Evolutionary conservation across 768 basidiomycete genomes (phyloP).

Genomic region (Suillus weaverae): DNA sequence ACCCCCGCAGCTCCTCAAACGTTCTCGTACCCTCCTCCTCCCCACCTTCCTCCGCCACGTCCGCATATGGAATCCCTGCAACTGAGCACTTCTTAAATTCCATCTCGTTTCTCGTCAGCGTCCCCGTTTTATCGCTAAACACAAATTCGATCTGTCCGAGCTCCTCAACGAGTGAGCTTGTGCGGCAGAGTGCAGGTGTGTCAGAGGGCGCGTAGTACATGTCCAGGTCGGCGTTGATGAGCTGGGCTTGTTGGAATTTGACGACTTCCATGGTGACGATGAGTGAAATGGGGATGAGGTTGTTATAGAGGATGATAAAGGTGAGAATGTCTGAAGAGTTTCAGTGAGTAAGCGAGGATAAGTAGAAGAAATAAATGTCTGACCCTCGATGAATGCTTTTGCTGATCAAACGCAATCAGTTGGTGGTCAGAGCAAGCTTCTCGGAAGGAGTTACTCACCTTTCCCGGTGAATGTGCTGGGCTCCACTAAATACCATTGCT

Average conservation of each 20-base stretch:
- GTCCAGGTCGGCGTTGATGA: slow-evolving; percentile 97
- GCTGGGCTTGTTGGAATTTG: slow-evolving; percentile 95
- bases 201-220: slow-evolving; percentile 97
- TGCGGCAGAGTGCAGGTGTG: slow-evolving; percentile 96
- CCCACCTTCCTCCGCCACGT: slow-evolving; percentile 86
- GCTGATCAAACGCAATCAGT: slow-evolving; percentile 41
- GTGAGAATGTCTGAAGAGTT: slow-evolving; percentile 80
- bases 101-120: slow-evolving; percentile 97
- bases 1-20: slow-evolving; percentile 67
- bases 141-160: slow-evolving; percentile 97
- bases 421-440: slow-evolving; percentile 3
- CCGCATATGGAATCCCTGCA: slow-evolving; percentile 87
- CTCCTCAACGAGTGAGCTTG: slow-evolving; percentile 96
- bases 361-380: slow-evolving; percentile 6
- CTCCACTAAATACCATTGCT: slow-evolving; percentile 90
- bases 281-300: slow-evolving; percentile 97
- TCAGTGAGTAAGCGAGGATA: slow-evolving; percentile 14
- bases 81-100: slow-evolving; percentile 91
- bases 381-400: slow-evolving; percentile 83
- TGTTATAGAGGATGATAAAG: slow-evolving; percentile 98
- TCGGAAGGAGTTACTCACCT: slow-evolving; percentile 43
- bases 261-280: slow-evolving; percentile 99
- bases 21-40: slow-evolving; percentile 70
- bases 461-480: slow-evolving; percentile 56
- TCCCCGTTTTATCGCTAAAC: slow-evolving; percentile 94